Conservation (phyloP, 164 flowering plant genomes). For the Umbilicus rupestris region DNA sequence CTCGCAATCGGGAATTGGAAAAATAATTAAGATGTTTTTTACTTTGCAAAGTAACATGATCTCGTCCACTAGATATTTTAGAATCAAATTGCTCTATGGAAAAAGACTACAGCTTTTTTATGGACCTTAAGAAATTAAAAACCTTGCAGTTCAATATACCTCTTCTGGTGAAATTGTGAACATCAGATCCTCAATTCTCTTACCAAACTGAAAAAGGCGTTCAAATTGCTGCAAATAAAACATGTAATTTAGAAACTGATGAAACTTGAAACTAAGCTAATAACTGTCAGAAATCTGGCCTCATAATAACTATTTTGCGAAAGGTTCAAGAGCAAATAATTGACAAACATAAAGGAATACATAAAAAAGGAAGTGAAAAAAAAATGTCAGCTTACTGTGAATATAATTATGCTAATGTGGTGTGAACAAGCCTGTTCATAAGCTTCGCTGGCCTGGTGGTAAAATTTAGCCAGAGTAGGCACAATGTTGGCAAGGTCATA, state of each 20-base stretch:
- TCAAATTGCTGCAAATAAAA: conserved; percentile 73
- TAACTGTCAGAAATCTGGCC: no score
- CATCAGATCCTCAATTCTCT: conserved; percentile 84
- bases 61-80: neutral
- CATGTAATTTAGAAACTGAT: neutral
- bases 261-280: no score
- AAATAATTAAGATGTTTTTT: neutral
- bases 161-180: conserved; percentile 81
- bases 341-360: no score
- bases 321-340: no score
- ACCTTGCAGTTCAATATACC: conserved; percentile 30
- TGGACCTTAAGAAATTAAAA: neutral
- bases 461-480: conserved; percentile 89
- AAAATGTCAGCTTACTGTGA: conserved; percentile 34
- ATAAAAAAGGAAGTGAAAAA: neutral
- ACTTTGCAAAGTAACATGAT: neutral
- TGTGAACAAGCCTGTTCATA: conserved; percentile 98
- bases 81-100: neutral
- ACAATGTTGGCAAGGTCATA: conserved; percentile 98
- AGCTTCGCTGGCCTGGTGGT: conserved; percentile 95
- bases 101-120: neutral
- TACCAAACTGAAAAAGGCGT: conserved; percentile 80
- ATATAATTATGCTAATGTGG: conserved; percentile 81
- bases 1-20: neutral
- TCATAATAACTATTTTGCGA: no score